Percentiles rank a stretch among this genome's conserved stretches.
phyloP scores from a whole-genome alignment of 2,329 filamentous ascomycete genomes.

The Orbilia oligospora region DNA sequence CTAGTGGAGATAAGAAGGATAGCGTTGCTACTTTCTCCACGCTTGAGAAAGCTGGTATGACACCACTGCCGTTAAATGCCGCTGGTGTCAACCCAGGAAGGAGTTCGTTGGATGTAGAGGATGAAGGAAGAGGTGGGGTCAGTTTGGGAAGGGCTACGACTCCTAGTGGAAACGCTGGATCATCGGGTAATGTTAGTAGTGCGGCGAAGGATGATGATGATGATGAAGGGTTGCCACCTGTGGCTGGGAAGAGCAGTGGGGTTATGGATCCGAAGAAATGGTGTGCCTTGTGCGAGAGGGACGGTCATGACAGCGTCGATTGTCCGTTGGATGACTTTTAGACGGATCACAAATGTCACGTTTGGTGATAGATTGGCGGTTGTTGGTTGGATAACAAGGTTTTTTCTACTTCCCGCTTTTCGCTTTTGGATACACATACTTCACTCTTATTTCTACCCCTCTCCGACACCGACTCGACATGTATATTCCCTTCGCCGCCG shows the following conservation, averaged over 20 bases:
- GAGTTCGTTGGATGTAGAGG: constrained; percentile 49
- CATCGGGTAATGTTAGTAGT: constrained; percentile 13
- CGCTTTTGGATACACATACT: background rate
- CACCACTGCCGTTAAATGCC: constrained; percentile 54
- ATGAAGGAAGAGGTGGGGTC: constrained; percentile 52
- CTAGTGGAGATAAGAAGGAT: constrained; percentile 57
- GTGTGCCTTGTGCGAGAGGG: constrained; percentile 96
- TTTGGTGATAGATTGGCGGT: background rate
- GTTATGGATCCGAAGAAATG: constrained; percentile 88
- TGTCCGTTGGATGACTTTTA: constrained; percentile 89
- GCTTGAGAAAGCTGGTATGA: constrained; percentile 58
- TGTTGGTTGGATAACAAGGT: background rate
- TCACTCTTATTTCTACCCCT: too few relatives aligned
- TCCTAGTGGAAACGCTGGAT: constrained; percentile 45
- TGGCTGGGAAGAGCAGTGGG: constrained; percentile 83
- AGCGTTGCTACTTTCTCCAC: constrained; percentile 55
- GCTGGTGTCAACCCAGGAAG: constrained; percentile 39
- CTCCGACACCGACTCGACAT: constrained; percentile 2
- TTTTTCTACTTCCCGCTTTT: background rate
- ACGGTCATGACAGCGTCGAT: constrained; percentile 95
- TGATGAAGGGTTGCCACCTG: constrained; percentile 72
- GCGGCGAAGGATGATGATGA: constrained; percentile 69
- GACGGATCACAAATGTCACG: background rate
- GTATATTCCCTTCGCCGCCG: background rate
- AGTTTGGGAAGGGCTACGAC: constrained; percentile 45